Evolutionary conservation across 345 rosid species (phyloP).

Genomic region (Crucihimalaya himalaica): DNA sequence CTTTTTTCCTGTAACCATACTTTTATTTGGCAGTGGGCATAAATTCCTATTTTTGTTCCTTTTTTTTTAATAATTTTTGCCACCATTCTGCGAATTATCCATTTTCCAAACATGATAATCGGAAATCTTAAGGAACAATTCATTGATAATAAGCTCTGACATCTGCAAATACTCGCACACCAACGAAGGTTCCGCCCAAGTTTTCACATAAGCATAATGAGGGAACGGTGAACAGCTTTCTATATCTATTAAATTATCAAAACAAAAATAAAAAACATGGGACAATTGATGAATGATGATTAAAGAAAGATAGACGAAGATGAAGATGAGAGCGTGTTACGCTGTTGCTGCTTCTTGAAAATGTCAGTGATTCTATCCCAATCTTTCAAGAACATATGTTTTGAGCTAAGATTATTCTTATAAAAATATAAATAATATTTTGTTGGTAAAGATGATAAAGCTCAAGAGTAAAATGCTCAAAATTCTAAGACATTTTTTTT

Average conservation of each 20-base stretch:
- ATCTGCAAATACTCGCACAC: constrained; percentile 30
- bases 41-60: not conserved
- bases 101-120: not conserved
- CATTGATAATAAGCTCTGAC: constrained; percentile 5
- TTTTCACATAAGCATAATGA: constrained; percentile 37
- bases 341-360: constrained; percentile 60
- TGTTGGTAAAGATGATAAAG: too few relatives aligned
- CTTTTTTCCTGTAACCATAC: not conserved
- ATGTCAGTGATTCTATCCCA: constrained; percentile 79
- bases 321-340: constrained; percentile 41
- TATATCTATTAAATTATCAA: constrained; percentile 11
- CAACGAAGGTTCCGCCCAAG: constrained; percentile 38
- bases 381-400: too few relatives aligned
- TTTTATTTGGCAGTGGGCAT: not conserved
- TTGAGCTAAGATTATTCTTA: too few relatives aligned
- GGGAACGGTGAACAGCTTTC: constrained; percentile 39
- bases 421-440: too few relatives aligned
- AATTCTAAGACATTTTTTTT: not conserved
- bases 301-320: constrained; percentile 24
- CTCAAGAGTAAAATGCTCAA: constrained; percentile 21
- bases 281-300: constrained; percentile 14
- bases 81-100: not conserved
- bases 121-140: not conserved
- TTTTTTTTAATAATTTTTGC: not conserved
- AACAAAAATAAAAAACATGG: constrained; percentile 11